Percentiles rank a stretch among this genome's conserved stretches.
These are phyloP conservation scores for Stephanodiscus triporus DNA, from an alignment of 108 stramenopile species.

Conservation along the genomic window DNA sequence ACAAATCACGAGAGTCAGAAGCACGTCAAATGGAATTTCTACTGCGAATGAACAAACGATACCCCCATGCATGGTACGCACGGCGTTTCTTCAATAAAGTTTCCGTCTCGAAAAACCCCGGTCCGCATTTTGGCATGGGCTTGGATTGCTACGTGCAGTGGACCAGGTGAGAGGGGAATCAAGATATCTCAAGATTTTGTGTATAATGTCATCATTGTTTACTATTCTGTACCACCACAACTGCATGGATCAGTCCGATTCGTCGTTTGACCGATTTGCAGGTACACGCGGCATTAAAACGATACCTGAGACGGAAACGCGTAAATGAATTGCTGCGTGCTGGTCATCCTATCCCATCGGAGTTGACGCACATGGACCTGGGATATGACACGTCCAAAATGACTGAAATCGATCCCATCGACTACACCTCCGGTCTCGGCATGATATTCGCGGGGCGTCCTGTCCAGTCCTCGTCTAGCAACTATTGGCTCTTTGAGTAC, in stretches of 20 bases:
- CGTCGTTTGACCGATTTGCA: constrained; percentile 65
- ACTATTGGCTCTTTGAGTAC: constrained; percentile 85
- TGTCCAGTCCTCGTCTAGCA: constrained; percentile 63
- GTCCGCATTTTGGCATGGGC: constrained; percentile 78
- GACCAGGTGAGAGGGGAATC: constrained; percentile 23
- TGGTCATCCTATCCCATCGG: constrained; percentile 53
- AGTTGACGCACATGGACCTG: constrained; percentile 50
- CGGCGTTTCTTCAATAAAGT: constrained; percentile 75
- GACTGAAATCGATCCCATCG: constrained; percentile 56
- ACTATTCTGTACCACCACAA: no score
- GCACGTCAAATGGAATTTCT: constrained; percentile 56
- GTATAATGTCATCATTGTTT: no score
- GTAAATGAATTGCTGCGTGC: constrained; percentile 53
- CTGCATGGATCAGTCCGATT: constrained; percentile 55
- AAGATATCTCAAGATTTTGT: no score
- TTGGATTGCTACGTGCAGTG: constrained; percentile 82
- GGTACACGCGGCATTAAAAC: constrained; percentile 72
- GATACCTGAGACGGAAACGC: constrained; percentile 68
- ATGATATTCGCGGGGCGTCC: constrained; percentile 55
- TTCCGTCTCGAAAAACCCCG: constrained; percentile 46
- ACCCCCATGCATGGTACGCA: constrained; percentile 80
- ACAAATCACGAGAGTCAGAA: constrained; percentile 53
- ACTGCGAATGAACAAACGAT: constrained; percentile 61
- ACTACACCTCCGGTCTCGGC: constrained; percentile 60
- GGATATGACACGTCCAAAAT: constrained; percentile 49